Evolutionary conservation across 768 basidiomycete genomes (phyloP).

Genomic region (Mycena olivaceomarginata): DNA sequence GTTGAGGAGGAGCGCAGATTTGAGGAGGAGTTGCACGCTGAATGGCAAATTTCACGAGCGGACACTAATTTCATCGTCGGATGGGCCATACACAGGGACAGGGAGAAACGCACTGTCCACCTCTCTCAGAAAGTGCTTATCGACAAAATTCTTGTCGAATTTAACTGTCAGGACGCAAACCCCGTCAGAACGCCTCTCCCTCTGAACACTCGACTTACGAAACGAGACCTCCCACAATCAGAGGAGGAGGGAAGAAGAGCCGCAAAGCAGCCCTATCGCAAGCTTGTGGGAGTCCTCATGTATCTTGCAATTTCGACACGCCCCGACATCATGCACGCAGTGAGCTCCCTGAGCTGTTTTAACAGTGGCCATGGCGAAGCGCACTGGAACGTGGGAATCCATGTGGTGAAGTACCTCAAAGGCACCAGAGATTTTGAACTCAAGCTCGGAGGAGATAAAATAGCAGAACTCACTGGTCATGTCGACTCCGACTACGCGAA

Average conservation of each 20-base stretch:
- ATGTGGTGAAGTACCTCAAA: conserved; percentile 58
- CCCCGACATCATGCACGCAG: background rate
- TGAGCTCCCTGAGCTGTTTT: conserved; percentile 40
- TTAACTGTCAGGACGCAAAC: conserved; percentile 50
- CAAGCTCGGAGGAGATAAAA: conserved; percentile 1
- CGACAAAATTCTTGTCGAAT: conserved; percentile 51
- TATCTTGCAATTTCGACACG: conserved; percentile 49
- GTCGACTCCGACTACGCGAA: conserved; percentile 1
- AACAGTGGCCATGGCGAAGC: conserved; percentile 47
- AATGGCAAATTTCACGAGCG: conserved; percentile 58
- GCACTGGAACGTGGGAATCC: conserved; percentile 62
- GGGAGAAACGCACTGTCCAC: conserved; percentile 34
- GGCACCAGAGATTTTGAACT: conserved; percentile 51
- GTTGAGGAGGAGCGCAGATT: no score
- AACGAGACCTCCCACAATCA: conserved; percentile 45
- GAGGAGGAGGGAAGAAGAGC: conserved; percentile 48
- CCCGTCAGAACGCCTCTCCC: conserved; percentile 56
- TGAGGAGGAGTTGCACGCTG: conserved; percentile 26
- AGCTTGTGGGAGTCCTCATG: conserved; percentile 54
- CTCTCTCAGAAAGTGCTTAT: conserved; percentile 53
- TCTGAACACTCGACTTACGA: conserved; percentile 47
- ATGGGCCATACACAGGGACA: conserved; percentile 56
- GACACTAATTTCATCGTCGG: conserved; percentile 56
- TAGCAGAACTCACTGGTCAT: background rate
- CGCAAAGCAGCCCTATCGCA: conserved; percentile 51